Evolutionary conservation across 441 rosid genomes (phyloP), one percentile per base, ranked within the genome.

Genomic region (Bocquillonia castaneifolia): DNA sequence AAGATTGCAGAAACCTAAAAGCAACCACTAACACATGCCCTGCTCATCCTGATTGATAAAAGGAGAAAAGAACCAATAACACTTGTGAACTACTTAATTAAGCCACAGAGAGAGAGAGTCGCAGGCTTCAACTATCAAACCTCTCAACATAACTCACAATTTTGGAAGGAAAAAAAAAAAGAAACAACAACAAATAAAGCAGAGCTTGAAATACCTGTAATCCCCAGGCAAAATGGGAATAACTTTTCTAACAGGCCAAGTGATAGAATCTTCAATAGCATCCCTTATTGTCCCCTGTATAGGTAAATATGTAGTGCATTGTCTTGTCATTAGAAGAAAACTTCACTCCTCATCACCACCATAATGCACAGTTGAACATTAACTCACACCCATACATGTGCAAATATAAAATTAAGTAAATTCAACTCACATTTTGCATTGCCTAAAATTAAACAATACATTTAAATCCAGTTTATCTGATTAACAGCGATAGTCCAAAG

Each of bases 171-270:
- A 47, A 31, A 18, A 12, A 14, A 14, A 44, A 29, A 3, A 6
- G 4, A 22, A 0, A 1, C 13, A 7, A 18, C 6, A 5, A 2
- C 5, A 4, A 20, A 2, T 2, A 51, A 2, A n/a, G 28, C 3
- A 6, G 1, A 3, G 10, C 31, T 10, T 61, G 34, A 51, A 40
- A 45, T 78, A 91, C 98, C 98, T 92, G 79, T 92, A 92, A 80
- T 95, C 98, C 72, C 99, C 99, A 31, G 98, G 97, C 63, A 89
- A 48, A 78, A 91, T 92, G 39, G 92, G 88, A 59, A 92, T 59
- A 66, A 92, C 86, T 76, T 95, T 88, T 66, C 98, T 82, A 64
- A 93, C 88, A 12, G 99, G 99, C 99, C 99, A 92, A 53, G 90
- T 92, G 50, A 95, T 72, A 14, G 95, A 84, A 77, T 91, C 98